Base-by-base conservation (phyloP, 2,329 filamentous ascomycete genomes). In the Paraphoma chrysanthemicola region DNA sequence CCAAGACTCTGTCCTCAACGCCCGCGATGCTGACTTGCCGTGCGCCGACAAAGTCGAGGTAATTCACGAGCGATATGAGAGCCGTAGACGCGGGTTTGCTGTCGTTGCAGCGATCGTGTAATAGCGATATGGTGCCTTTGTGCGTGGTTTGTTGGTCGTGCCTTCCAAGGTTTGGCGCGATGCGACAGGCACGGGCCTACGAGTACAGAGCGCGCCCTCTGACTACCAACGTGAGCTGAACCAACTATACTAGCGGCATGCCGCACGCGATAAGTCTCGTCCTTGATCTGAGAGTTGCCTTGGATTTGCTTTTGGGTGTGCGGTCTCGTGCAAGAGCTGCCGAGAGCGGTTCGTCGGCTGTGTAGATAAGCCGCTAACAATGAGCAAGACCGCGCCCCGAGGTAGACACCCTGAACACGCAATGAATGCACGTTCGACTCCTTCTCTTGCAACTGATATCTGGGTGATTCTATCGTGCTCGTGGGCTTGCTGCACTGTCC, bases 141-240 rank as follows among this genome's bases (percentile, higher is more conserved):
- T 36, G 33, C 33, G 33, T 36, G 55, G 59, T 62, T 59, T 59
- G 55, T 41, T 56, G 55, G 53, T 59, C 59, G 52, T 65, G 56
- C 59, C 63, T 66, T 36, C 59, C 61, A 58, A 66, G 63, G 58
- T 63, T 68, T 66, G 64, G 68, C 61, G 67, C 57, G 60, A 63
- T 62, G 60, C 54, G 62, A 59, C 64, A 36, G 33, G 61, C 53
- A 65, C 65, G 66, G 68, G 66, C 64, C 55, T 45, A 30, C 43
- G 59, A 61, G 65, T 63, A 68, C 65, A 64, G 60, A 54, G 48
- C 33, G 53, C 51, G 55, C 58, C 53, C 56, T 42, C 18, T 23
- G 18, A 16, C 11, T 11, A 14, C 11, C 33, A 36, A 36, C 33
- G 33, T 36, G 33, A 36, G 10, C 33, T 36, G 33, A 2, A 36